phyloP scores from a whole-genome alignment of 768 basidiomycete species.

The Dentipellis fragilis region DNA sequence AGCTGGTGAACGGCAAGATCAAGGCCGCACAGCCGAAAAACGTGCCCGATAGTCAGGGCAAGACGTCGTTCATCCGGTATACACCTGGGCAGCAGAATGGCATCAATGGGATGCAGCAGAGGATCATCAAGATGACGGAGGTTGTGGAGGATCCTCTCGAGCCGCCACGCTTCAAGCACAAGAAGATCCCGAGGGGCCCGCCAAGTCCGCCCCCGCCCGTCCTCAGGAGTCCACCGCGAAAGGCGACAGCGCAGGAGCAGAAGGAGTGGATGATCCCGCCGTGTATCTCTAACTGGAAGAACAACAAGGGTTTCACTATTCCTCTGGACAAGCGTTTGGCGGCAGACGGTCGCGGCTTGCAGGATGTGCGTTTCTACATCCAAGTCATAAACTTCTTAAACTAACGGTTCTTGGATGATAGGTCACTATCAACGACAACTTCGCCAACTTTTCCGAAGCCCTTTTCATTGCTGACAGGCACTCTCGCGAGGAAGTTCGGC shows the following conservation, averaged over 20 bases:
- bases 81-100: slow-evolving; percentile 87
- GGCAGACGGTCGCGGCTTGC: slow-evolving; percentile 95
- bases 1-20: slow-evolving; percentile 90
- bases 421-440: slow-evolving; percentile 98
- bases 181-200: slow-evolving; percentile 96
- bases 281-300: slow-evolving; percentile 99
- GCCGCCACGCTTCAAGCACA: slow-evolving; percentile 95
- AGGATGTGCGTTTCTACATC: slow-evolving; percentile 66
- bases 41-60: slow-evolving; percentile 75
- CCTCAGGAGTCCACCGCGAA: slow-evolving; percentile 87
- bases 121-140: slow-evolving; percentile 99
- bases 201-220: slow-evolving; percentile 96
- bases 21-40: slow-evolving; percentile 98
- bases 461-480: slow-evolving; percentile 93
- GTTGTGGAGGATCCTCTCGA: slow-evolving; percentile 97
- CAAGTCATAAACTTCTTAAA: not conserved
- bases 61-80: slow-evolving; percentile 88
- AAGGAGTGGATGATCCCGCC: slow-evolving; percentile 99
- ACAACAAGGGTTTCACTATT: slow-evolving; percentile 99
- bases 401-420: slow-evolving; percentile 19
- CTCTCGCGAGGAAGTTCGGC: slow-evolving; percentile 95
- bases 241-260: slow-evolving; percentile 93
- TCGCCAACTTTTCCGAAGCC: slow-evolving; percentile 97
- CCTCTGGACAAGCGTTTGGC: slow-evolving; percentile 96
- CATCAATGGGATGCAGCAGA: slow-evolving; percentile 62